Evolutionary conservation across 768 basidiomycete species (phyloP).

Genomic region (Russula foetens): DNA sequence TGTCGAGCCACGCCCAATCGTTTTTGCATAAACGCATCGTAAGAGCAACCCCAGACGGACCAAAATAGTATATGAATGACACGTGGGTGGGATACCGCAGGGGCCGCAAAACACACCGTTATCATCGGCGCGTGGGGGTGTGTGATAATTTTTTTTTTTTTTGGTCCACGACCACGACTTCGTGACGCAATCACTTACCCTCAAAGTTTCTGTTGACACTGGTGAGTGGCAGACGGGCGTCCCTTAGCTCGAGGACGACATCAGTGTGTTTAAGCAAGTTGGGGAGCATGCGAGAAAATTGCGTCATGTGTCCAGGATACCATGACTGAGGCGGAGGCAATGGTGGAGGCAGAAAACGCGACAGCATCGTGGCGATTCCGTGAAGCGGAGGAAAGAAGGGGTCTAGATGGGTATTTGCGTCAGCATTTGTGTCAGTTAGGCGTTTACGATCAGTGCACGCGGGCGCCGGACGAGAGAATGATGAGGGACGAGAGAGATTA

Average conservation of each 20-base stretch:
- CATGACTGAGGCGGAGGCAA: constrained; percentile 79
- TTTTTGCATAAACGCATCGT: background rate
- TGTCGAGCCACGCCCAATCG: constrained; percentile 1
- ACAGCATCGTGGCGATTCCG: constrained; percentile 25
- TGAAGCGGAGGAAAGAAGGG: background rate
- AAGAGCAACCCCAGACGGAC: constrained; percentile 2
- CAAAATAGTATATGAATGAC: background rate
- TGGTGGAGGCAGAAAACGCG: constrained; percentile 33
- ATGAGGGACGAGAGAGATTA: background rate
- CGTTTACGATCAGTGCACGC: constrained; percentile 9
- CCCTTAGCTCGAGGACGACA: constrained; percentile 90
- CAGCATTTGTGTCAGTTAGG: constrained; percentile 6
- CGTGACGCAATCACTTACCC: constrained; percentile 35
- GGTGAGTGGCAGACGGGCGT: constrained; percentile 87
- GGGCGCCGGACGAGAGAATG: background rate
- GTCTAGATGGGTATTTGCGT: background rate
- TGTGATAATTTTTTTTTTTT: background rate
- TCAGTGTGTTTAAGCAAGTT: constrained; percentile 72
- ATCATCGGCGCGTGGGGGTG: background rate
- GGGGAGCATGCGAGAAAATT: constrained; percentile 72
- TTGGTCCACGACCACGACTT: constrained; percentile 1
- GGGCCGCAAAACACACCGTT: constrained; percentile 1
- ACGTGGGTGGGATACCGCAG: background rate
- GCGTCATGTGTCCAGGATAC: constrained; percentile 95
- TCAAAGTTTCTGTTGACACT: constrained; percentile 90